A percentile compares a stretch with the other conserved stretches of the same genome.
These are phyloP conservation scores for Hanseniaspora hatyaiensis DNA, from an alignment of 805 yeast species.

Conservation along the genomic window DNA sequence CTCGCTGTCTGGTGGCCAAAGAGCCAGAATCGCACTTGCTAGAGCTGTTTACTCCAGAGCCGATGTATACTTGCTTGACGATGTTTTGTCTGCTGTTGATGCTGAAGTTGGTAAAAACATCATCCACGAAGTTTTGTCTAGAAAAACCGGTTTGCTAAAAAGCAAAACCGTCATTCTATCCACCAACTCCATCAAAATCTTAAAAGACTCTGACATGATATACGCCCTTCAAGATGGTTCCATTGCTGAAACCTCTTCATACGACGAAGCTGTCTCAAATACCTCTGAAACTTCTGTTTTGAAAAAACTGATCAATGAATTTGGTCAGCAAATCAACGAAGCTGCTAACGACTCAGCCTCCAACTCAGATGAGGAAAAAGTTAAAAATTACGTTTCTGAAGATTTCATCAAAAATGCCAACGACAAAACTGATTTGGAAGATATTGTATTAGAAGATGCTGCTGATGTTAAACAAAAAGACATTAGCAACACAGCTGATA, in stretches of 20 bases:
- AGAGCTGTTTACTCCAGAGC: constrained; percentile 55
- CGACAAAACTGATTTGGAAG: constrained; percentile 5
- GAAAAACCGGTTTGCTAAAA: constrained; percentile 36
- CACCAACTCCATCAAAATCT: constrained; percentile 46
- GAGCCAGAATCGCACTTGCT: constrained; percentile 53
- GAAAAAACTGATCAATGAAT: constrained; percentile 24
- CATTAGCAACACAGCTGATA: background rate
- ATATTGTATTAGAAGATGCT: background rate
- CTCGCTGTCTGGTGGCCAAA: constrained; percentile 52
- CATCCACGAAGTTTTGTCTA: constrained; percentile 38
- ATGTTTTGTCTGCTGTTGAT: constrained; percentile 60
- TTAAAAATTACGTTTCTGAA: constrained; percentile 5
- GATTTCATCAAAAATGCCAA: constrained; percentile 4
- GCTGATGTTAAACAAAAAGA: constrained; percentile 1
- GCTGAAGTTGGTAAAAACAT: constrained; percentile 54
- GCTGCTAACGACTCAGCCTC: constrained; percentile 19
- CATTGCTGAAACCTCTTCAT: constrained; percentile 50
- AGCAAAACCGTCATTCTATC: constrained; percentile 46
- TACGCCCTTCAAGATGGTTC: constrained; percentile 44
- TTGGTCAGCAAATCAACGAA: constrained; percentile 24
- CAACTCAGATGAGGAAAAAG: constrained; percentile 17
- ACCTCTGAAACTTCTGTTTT: constrained; percentile 28
- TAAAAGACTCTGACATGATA: constrained; percentile 49
- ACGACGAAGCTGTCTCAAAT: constrained; percentile 35
- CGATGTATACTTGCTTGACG: constrained; percentile 52